Conservation (phyloP, 2,329 filamentous ascomycete genomes). For the Aspergillus uvarum region DNA sequence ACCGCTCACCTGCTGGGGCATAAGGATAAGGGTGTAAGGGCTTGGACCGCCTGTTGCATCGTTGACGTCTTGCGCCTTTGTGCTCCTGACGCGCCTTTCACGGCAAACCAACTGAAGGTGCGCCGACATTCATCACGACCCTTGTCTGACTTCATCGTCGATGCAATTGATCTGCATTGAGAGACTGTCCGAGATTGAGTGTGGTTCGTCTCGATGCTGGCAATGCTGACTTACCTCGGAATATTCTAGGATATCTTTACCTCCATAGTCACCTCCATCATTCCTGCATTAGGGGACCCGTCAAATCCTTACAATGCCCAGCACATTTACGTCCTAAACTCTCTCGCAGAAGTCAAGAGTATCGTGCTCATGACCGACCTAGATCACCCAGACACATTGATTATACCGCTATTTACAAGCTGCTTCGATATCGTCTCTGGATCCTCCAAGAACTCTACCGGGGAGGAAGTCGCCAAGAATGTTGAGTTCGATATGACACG, state of each 20-base stretch:
- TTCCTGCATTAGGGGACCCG: conserved; percentile 82
- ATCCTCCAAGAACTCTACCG: conserved; percentile 69
- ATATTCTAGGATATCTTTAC: conserved; percentile 79
- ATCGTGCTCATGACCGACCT: conserved; percentile 89
- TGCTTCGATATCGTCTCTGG: conserved; percentile 91
- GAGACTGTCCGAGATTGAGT: neutral
- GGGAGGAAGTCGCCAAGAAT: conserved; percentile 85
- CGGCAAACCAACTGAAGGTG: conserved; percentile 85
- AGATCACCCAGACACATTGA: conserved; percentile 74
- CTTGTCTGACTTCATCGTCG: neutral
- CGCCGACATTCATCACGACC: conserved; percentile 19
- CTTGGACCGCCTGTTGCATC: conserved; percentile 82
- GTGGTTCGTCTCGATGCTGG: neutral
- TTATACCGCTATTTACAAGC: conserved; percentile 77
- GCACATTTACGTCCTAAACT: conserved; percentile 86
- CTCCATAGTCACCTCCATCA: conserved; percentile 77
- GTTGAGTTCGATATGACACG: conserved; percentile 90
- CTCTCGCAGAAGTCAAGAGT: conserved; percentile 89
- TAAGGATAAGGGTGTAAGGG: conserved; percentile 90
- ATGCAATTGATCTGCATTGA: neutral
- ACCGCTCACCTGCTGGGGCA: conserved; percentile 80
- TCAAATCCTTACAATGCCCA: conserved; percentile 88
- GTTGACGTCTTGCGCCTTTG: conserved; percentile 91
- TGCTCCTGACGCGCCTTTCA: conserved; percentile 93
- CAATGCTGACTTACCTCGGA: conserved; percentile 11